A percentile compares a stretch with the other conserved stretches of the same genome.
Conservation (phyloP, 805 yeast genomes). For the Wickerhamomyces canadensis region DNA sequence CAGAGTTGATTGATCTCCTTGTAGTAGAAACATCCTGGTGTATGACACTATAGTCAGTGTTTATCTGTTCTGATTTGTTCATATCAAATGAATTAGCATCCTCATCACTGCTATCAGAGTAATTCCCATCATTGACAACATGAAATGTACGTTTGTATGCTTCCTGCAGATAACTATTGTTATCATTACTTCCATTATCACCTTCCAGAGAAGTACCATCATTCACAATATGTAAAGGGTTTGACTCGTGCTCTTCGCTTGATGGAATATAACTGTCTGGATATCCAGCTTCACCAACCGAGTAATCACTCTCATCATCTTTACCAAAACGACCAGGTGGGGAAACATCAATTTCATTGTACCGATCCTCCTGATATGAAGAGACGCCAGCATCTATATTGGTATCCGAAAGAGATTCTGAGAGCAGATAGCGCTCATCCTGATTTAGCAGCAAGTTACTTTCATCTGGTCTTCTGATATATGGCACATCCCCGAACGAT, state of each 20-base stretch:
- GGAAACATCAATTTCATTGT: neutral
- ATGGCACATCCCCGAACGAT: too few species aligned
- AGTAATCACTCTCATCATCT: neutral
- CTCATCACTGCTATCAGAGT: conserved; percentile 12
- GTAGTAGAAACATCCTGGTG: conserved; percentile 9
- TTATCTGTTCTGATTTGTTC: conserved; percentile 4
- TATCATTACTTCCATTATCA: neutral
- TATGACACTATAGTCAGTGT: conserved; percentile 11
- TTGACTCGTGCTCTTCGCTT: conserved; percentile 6
- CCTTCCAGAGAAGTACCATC: conserved; percentile 6
- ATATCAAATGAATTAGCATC: conserved; percentile 11
- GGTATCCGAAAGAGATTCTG: too few species aligned
- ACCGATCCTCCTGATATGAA: too few species aligned
- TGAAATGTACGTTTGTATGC: conserved; percentile 15
- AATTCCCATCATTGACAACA: conserved; percentile 25
- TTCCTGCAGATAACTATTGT: neutral
- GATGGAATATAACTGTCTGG: conserved; percentile 8
- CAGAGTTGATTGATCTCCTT: conserved; percentile 1
- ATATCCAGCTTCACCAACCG: conserved; percentile 3
- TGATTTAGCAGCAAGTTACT: too few species aligned
- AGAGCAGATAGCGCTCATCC: too few species aligned
- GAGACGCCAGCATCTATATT: too few species aligned
- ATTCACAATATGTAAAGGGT: conserved; percentile 6
- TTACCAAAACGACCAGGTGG: neutral
- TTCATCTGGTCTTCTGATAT: too few species aligned